Evolutionary conservation across 1,139 yeast species (phyloP).

Genomic region (Hanseniaspora gamundiae): DNA sequence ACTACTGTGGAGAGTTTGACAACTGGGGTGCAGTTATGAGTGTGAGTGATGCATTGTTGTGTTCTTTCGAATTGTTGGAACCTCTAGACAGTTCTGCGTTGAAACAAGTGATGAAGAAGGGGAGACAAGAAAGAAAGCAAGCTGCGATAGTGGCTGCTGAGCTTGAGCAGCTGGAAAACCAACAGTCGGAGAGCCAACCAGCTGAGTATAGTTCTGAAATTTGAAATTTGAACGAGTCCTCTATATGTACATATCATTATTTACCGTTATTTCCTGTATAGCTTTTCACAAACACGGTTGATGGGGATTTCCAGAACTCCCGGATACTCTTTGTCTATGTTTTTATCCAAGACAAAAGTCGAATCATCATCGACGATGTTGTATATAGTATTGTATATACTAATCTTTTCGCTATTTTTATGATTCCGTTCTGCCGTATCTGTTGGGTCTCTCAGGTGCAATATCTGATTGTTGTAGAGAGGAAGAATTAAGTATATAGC

Average conservation of each 20-base stretch:
- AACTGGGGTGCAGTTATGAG: slow-evolving; percentile 99
- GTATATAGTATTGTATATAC: neutral
- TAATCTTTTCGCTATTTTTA: neutral
- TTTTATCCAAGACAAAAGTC: neutral
- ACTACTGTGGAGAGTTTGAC: slow-evolving; percentile 96
- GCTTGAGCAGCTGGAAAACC: slow-evolving; percentile 19
- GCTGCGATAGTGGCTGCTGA: slow-evolving; percentile 27
- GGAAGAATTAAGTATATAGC: slow-evolving; percentile 4
- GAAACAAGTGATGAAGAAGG: slow-evolving; percentile 85
- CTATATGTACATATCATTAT: no score
- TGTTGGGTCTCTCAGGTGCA: neutral
- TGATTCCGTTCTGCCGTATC: neutral
- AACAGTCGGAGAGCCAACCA: slow-evolving; percentile 8
- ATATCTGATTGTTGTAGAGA: slow-evolving; percentile 1
- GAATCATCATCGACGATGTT: neutral
- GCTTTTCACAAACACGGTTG: slow-evolving; percentile 1
- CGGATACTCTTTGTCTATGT: neutral
- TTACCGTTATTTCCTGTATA: neutral
- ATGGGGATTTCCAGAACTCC: slow-evolving; percentile 1
- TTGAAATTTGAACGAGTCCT: no score
- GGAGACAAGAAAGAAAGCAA: slow-evolving; percentile 61
- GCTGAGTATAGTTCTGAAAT: slow-evolving; percentile 14
- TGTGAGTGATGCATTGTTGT: slow-evolving; percentile 80
- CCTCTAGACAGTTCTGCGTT: slow-evolving; percentile 89
- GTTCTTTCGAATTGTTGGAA: slow-evolving; percentile 85